A percentile compares a stretch with the other conserved stretches of the same genome.
phyloP scores from a whole-genome alignment of 2,329 filamentous ascomycete genomes.

The Aspergillus eucalypticola region DNA sequence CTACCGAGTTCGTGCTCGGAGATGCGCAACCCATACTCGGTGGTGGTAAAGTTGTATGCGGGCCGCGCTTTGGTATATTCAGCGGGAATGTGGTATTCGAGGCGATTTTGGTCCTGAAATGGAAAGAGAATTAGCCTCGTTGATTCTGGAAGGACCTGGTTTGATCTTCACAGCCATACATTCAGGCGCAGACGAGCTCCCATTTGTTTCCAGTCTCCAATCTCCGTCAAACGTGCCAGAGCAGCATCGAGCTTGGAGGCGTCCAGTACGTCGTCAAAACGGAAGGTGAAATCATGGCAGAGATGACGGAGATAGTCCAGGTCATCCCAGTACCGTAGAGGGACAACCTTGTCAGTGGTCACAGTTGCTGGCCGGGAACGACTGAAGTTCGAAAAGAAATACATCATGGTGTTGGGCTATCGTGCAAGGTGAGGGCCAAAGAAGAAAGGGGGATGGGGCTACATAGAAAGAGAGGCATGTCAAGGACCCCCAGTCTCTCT shows the following conservation, averaged over 20 bases:
- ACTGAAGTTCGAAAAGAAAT: not conserved
- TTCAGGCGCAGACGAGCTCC: conserved; percentile 48
- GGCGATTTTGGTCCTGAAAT: conserved; percentile 23
- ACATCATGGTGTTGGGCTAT: not conserved
- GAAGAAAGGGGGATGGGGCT: too few relatives aligned
- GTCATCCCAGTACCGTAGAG: conserved; percentile 19
- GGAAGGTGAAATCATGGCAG: conserved; percentile 30
- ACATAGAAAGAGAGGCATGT: too few relatives aligned
- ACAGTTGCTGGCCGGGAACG: conserved; percentile 8
- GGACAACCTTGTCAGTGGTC: conserved; percentile 16
- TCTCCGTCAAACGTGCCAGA: conserved; percentile 43
- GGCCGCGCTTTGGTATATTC: conserved; percentile 41
- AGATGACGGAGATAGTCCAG: conserved; percentile 9
- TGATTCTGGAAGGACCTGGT: too few relatives aligned
- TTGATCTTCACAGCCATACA: conserved; percentile 25
- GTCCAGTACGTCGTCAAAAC: conserved; percentile 53
- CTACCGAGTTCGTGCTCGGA: conserved; percentile 44
- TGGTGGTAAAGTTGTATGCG: conserved; percentile 45
- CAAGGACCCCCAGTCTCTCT: too few relatives aligned
- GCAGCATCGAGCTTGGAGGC: conserved; percentile 38
- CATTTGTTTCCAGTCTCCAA: conserved; percentile 50
- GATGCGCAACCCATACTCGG: conserved; percentile 38
- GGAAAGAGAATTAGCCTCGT: too few relatives aligned
- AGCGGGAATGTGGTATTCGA: conserved; percentile 48
- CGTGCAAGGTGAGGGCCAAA: too few relatives aligned